phyloP scores from a whole-genome alignment of 1,284 basidiomycete species.

The Bondarzewia mesenterica region DNA sequence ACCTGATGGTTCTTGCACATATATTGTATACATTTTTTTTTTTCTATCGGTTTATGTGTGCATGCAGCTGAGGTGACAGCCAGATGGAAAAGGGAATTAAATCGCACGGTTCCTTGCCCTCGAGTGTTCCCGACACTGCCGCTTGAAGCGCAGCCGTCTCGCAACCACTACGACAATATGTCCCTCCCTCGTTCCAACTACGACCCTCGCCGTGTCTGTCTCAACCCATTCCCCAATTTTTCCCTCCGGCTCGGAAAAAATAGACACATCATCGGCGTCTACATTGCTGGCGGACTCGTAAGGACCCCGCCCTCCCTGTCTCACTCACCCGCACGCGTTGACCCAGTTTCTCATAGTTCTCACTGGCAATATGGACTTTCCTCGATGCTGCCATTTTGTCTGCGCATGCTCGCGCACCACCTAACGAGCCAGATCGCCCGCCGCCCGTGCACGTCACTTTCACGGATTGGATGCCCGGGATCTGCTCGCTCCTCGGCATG shows the following conservation, averaged over 20 bases:
- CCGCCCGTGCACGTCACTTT: conserved; percentile 84
- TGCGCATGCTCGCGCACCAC: conserved; percentile 68
- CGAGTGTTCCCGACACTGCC: not conserved
- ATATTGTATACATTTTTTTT: not conserved
- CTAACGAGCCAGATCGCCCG: conserved; percentile 59
- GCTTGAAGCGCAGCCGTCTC: no score
- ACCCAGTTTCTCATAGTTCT: conserved; percentile 51
- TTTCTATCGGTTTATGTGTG: not conserved
- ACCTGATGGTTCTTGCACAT: not conserved
- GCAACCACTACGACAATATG: conserved; percentile 41
- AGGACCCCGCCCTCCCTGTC: conserved; percentile 19
- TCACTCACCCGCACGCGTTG: not conserved
- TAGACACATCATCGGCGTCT: conserved; percentile 81
- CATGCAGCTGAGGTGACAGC: not conserved
- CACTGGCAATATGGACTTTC: conserved; percentile 92
- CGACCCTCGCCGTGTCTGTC: conserved; percentile 81
- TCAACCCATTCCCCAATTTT: conserved; percentile 65
- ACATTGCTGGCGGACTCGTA: conserved; percentile 85
- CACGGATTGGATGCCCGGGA: conserved; percentile 92
- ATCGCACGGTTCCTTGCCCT: not conserved
- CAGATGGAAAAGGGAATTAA: not conserved
- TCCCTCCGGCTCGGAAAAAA: conserved; percentile 55
- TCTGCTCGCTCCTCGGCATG: conserved; percentile 92
- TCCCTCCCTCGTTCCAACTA: conserved; percentile 70
- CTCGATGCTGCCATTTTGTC: conserved; percentile 90